phyloP scores from a whole-genome alignment of 2,329 filamentous ascomycete genomes.

The Phialophora expanda region DNA sequence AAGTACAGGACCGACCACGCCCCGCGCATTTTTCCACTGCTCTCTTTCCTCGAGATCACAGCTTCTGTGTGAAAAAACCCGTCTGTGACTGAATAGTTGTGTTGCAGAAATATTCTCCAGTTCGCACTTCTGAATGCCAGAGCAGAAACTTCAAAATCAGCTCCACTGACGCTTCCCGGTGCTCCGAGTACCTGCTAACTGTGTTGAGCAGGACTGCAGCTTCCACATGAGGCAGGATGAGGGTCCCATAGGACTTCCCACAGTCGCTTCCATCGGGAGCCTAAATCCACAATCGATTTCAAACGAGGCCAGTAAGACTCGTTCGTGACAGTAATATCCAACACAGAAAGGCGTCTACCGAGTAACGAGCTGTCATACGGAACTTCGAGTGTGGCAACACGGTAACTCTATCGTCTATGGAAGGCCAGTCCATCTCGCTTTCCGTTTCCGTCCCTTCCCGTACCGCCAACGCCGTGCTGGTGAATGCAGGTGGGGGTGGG shows the following conservation, averaged over 20 bases:
- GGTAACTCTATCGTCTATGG: conserved; percentile 9
- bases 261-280: neutral
- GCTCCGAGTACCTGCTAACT: neutral
- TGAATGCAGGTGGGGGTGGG: conserved; percentile 14
- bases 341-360: neutral
- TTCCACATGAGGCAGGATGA: neutral
- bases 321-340: neutral
- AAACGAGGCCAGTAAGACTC: neutral
- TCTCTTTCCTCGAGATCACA: neutral
- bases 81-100: neutral
- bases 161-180: neutral
- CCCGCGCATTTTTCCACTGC: conserved; percentile 19
- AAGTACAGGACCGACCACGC: conserved; percentile 7
- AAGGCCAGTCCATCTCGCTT: too few species aligned
- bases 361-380: too few species aligned
- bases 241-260: neutral
- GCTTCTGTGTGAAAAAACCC: neutral
- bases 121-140: neutral
- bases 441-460: neutral
- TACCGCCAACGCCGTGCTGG: conserved; percentile 25
- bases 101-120: neutral
- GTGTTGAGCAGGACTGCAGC: neutral
- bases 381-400: neutral
- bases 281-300: neutral
- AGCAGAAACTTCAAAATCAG: neutral